Evolutionary conservation across 306 rosid genomes (phyloP), one percentile per base, ranked within the genome.

Genomic region (Parietaria judaica): DNA sequence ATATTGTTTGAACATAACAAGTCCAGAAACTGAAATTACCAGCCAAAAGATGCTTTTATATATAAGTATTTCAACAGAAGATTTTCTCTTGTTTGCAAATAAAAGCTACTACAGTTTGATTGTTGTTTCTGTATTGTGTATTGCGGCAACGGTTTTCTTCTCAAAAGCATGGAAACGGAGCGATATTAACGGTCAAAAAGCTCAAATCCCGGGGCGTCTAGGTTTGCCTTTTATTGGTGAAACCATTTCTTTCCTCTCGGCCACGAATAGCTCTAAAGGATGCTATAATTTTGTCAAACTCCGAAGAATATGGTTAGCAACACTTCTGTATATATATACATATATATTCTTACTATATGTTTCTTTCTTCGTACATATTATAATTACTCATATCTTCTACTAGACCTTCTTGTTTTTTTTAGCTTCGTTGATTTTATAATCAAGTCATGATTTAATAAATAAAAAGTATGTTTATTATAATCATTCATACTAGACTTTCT

Each of bases 221-320:
- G 90, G 95, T 66, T 62, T 86, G 16, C 95, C 90, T 60, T 70
- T 79, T 51, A 44, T 86, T 6, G 95, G 87, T 37, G 87, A 86
- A 79, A 83, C 90, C 54, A 13, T 86, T 64, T 77, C 90, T 68
- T 81, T 86, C 39, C 84, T 86, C 68, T 83, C 90, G 38, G 90
- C 95, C 45, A 65, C 65, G 46, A 77, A 75, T 60, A 83, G 95
- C 62, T 71, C 81, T 53, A 83, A 66, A 73, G 95, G 95, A 48
- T 83, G 90, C 75, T 86, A 86, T 66, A 79, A 86, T 41, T 86
- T 86, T 66, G 84, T 86, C 81, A 75, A 79, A 56, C 86, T 79
- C 66, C 83, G 95, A 52, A 68, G 90, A 74, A 62, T 66, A 31
- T 73, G 90, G 95, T 86, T 58, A 83, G 87, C 31, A 23, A 23